Conservation (phyloP, 2,329 filamentous ascomycete species). For the Tolypocladium sp. region DNA sequence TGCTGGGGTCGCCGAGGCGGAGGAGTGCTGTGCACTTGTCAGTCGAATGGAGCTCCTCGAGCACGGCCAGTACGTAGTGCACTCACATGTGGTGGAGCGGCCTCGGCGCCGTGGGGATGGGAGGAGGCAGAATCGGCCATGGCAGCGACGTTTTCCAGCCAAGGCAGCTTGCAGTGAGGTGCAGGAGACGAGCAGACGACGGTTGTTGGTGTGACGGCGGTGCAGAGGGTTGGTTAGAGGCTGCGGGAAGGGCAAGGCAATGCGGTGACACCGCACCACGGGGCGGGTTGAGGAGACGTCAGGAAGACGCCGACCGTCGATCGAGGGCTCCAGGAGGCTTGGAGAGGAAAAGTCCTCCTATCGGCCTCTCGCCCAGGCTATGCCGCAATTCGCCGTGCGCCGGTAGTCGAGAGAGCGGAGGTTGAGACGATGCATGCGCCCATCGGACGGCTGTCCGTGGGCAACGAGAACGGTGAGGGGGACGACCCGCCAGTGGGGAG, state of each 20-base stretch:
- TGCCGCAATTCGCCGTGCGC: neutral
- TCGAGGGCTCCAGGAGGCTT: neutral
- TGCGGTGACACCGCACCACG: neutral
- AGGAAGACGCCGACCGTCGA: neutral
- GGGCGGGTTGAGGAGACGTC: neutral
- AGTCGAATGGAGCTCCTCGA: neutral
- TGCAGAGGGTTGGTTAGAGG: neutral
- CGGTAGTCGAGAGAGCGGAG: neutral
- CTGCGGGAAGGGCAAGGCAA: neutral
- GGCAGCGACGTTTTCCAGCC: conserved; percentile 8
- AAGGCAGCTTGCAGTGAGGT: conserved; percentile 4
- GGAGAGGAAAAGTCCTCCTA: neutral
- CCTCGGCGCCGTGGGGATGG: conserved; percentile 10
- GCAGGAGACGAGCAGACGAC: conserved; percentile 2
- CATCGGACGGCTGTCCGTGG: neutral
- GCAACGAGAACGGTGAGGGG: neutral
- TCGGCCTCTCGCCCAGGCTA: neutral
- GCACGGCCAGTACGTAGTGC: neutral
- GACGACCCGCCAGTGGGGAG: neutral
- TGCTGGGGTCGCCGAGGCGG: conserved; percentile 13
- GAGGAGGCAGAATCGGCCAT: conserved; percentile 16
- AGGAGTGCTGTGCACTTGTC: conserved; percentile 7
- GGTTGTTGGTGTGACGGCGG: neutral
- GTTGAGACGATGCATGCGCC: neutral
- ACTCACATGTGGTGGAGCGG: conserved; percentile 11